Evolutionary conservation across 768 basidiomycete species (phyloP).

Genomic region (Phanerochaete sordida): DNA sequence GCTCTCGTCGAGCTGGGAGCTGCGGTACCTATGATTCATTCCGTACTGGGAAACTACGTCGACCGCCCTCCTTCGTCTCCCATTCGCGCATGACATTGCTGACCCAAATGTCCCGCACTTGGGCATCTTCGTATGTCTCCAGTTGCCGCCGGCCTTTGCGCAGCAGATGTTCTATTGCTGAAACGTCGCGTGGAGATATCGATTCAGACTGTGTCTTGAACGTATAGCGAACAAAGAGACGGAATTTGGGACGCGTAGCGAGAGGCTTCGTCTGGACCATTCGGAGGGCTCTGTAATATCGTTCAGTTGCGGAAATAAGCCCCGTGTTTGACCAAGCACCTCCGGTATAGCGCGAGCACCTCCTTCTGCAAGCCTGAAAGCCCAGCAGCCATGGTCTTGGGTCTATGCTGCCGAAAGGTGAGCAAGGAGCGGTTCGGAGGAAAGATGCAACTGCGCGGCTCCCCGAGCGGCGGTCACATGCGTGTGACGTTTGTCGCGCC

Average conservation of each 20-base stretch:
- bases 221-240: constrained; percentile 61
- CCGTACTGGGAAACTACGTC: neutral
- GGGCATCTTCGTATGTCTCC: constrained; percentile 62
- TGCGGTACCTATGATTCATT: neutral
- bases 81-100: constrained; percentile 69
- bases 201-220: constrained; percentile 62
- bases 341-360: constrained; percentile 50
- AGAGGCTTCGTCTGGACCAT: constrained; percentile 69
- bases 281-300: constrained; percentile 58
- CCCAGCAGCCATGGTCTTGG: constrained; percentile 3
- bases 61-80: constrained; percentile 35
- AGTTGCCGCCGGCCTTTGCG: constrained; percentile 64
- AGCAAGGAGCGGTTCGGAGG: neutral
- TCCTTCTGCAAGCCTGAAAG: constrained; percentile 52
- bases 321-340: constrained; percentile 32
- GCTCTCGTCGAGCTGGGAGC: neutral
- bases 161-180: constrained; percentile 73
- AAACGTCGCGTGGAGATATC: constrained; percentile 63
- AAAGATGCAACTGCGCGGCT: neutral
- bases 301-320: neutral
- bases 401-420: neutral
- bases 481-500: constrained; percentile 1
- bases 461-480: constrained; percentile 2
- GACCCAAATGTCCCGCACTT: constrained; percentile 73
- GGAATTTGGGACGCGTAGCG: constrained; percentile 58